phyloP scores from a whole-genome alignment of 148 eudicot species.

The Rhododendron ferrugineum region DNA sequence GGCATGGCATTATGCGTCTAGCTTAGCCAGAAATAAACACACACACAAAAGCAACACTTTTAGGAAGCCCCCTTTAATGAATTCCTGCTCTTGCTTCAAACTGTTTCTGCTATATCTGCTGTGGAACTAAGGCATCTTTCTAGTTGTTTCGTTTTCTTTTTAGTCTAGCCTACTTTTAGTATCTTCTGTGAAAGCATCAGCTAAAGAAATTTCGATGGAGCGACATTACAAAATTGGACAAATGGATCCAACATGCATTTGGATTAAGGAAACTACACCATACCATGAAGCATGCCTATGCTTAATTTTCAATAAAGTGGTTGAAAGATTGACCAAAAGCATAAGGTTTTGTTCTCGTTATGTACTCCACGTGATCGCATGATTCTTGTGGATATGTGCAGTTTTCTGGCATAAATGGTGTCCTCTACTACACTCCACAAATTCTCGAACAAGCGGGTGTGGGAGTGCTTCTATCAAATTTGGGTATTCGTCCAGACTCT shows the following conservation, averaged over 20 bases:
- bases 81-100: background rate
- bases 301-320: background rate
- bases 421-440: slow-evolving; percentile 83
- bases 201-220: background rate
- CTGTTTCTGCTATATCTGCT: background rate
- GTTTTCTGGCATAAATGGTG: slow-evolving; percentile 93
- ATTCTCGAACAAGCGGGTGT: slow-evolving; percentile 88
- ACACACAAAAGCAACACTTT: background rate
- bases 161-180: background rate
- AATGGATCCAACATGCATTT: background rate
- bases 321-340: background rate
- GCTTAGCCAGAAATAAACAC: background rate
- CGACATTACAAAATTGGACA: background rate
- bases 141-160: background rate
- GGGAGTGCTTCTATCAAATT: slow-evolving; percentile 57
- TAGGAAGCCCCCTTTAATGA: background rate
- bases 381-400: slow-evolving; percentile 19
- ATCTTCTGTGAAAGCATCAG: background rate
- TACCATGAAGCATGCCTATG: background rate
- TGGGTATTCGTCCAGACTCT: slow-evolving; percentile 66
- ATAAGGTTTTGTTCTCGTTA: background rate
- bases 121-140: background rate
- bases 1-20: background rate
- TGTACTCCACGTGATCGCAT: background rate
- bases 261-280: background rate